Conservation (phyloP, 352 stramenopile species). For the Pythium plurisporium region DNA sequence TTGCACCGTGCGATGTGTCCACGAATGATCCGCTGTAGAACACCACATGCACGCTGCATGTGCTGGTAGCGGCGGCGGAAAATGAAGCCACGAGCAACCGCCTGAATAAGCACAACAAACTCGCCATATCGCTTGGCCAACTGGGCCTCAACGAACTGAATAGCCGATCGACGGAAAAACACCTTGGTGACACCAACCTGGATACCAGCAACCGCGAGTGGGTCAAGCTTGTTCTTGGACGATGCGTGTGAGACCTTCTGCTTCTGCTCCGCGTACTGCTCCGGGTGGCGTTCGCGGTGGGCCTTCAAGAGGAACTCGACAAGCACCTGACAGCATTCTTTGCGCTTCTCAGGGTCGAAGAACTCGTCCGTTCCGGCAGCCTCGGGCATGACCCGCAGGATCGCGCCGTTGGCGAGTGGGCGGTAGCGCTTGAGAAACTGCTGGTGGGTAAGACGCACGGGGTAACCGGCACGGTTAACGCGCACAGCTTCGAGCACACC, state of each 20-base stretch:
- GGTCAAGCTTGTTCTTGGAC: constrained; percentile 39
- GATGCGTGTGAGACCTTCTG: constrained; percentile 18
- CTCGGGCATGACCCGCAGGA: constrained; percentile 62
- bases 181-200: constrained; percentile 78
- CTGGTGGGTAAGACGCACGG: constrained; percentile 93
- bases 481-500: constrained; percentile 99
- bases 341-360: constrained; percentile 54
- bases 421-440: constrained; percentile 91
- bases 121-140: constrained; percentile 82
- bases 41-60: constrained; percentile 38
- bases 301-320: constrained; percentile 67
- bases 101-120: constrained; percentile 83
- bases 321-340: constrained; percentile 46
- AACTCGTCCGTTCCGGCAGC: constrained; percentile 38
- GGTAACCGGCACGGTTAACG: constrained; percentile 97
- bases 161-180: constrained; percentile 80
- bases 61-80: constrained; percentile 40
- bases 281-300: constrained; percentile 63
- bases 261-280: constrained; percentile 24
- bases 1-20: constrained; percentile 56
- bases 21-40: constrained; percentile 59
- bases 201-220: constrained; percentile 48
- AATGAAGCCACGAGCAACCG: constrained; percentile 58
- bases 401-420: constrained; percentile 61
- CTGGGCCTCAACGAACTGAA: constrained; percentile 84